phyloP scores from a whole-genome alignment of 2,329 filamentous ascomycete genomes.

The Fusarium abutilonis region DNA sequence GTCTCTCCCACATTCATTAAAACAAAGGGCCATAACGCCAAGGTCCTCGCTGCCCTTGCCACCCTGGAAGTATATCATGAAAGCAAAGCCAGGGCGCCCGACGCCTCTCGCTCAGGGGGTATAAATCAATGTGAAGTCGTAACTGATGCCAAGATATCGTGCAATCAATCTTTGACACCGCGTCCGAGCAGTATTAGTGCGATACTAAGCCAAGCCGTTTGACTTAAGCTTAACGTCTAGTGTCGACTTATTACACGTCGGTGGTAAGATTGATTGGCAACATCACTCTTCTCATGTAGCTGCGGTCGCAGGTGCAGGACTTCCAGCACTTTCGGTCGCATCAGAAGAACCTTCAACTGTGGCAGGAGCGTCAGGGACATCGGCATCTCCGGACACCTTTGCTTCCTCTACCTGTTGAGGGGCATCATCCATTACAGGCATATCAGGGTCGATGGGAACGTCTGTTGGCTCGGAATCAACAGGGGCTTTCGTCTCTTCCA shows the following conservation, averaged over 20 bases:
- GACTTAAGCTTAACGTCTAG: not conserved
- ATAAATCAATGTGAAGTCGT: slow-evolving; percentile 46
- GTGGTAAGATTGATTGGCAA: slow-evolving; percentile 4
- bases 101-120: slow-evolving; percentile 43
- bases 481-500: slow-evolving; percentile 11
- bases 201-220: not conserved
- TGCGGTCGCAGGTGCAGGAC: slow-evolving; percentile 18
- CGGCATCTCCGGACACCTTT: slow-evolving; percentile 23
- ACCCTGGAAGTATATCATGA: slow-evolving; percentile 40
- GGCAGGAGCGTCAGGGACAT: slow-evolving; percentile 19
- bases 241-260: slow-evolving; percentile 2
- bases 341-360: slow-evolving; percentile 18
- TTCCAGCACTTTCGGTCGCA: slow-evolving; percentile 14
- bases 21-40: slow-evolving; percentile 41
- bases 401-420: slow-evolving; percentile 18
- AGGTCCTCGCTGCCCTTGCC: slow-evolving; percentile 34
- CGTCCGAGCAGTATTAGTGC: slow-evolving; percentile 4
- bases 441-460: slow-evolving; percentile 25
- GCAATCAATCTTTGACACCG: slow-evolving; percentile 19
- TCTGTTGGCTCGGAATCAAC: slow-evolving; percentile 2
- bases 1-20: slow-evolving; percentile 25
- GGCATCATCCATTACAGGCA: slow-evolving; percentile 15
- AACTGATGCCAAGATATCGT: slow-evolving; percentile 34
- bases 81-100: slow-evolving; percentile 37
- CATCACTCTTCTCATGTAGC: slow-evolving; percentile 29